These are phyloP conservation scores for Ephemerocybe angulata DNA, from an alignment of 768 basidiomycete genomes.

Conservation along the genomic window DNA sequence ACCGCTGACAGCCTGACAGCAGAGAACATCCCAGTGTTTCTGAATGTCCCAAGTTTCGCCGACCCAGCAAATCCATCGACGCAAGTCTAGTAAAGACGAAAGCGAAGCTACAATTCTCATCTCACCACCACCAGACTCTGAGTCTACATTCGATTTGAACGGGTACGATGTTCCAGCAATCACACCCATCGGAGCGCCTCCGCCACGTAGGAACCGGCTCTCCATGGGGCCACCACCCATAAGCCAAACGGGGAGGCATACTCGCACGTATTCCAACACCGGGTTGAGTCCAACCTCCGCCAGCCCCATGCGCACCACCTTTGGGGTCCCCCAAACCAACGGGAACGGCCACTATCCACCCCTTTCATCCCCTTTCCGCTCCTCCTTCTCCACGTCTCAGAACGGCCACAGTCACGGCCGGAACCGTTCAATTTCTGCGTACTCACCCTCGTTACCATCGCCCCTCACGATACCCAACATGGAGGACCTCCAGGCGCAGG, in stretches of 20 bases:
- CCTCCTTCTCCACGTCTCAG: conserved; percentile 20
- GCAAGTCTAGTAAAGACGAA: conserved; percentile 13
- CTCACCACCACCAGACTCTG: background rate
- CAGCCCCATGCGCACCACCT: conserved; percentile 29
- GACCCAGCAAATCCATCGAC: conserved; percentile 6
- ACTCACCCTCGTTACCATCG: conserved; percentile 46
- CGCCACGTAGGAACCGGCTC: conserved; percentile 9
- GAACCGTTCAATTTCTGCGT: conserved; percentile 49
- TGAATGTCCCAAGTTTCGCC: background rate
- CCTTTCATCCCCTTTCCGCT: conserved; percentile 29
- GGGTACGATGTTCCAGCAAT: background rate
- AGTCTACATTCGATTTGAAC: background rate
- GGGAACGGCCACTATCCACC: conserved; percentile 20
- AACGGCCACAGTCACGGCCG: conserved; percentile 35
- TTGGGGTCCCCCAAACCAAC: conserved; percentile 15
- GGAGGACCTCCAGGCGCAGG: conserved; percentile 23
- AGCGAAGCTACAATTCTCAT: conserved; percentile 5
- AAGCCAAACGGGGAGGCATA: conserved; percentile 12
- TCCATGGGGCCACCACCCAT: background rate
- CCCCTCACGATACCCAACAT: conserved; percentile 30
- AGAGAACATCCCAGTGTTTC: background rate
- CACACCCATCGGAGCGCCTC: conserved; percentile 2
- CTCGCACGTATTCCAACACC: conserved; percentile 25
- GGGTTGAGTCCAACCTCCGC: conserved; percentile 22
- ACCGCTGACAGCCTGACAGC: background rate